phyloP scores from a whole-genome alignment of 768 basidiomycete genomes.

The Leccinum aurantiacum region DNA sequence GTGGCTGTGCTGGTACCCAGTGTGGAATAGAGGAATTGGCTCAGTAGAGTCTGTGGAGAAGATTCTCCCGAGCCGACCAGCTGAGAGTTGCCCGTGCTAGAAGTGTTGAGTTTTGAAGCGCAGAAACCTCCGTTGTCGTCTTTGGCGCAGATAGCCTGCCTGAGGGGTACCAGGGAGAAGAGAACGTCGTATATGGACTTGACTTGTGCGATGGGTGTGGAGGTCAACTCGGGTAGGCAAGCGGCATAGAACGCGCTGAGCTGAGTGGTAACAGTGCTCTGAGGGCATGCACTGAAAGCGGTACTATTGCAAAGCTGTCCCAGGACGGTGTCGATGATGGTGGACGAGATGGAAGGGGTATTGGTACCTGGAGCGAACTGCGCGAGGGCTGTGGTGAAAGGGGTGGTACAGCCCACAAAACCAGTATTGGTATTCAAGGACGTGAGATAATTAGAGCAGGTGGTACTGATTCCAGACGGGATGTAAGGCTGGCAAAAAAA shows the following conservation, averaged over 20 bases:
- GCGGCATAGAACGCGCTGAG: slow-evolving; percentile 68
- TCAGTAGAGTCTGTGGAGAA: slow-evolving; percentile 13
- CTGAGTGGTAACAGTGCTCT: slow-evolving; percentile 54
- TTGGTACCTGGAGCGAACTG: slow-evolving; percentile 49
- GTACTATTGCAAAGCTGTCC: slow-evolving; percentile 51
- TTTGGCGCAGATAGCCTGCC: slow-evolving; percentile 71
- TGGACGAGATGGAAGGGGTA: slow-evolving; percentile 39
- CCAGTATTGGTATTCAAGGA: slow-evolving; percentile 59
- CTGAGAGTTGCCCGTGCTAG: slow-evolving; percentile 18
- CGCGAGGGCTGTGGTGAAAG: slow-evolving; percentile 60
- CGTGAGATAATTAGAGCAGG: slow-evolving; percentile 59
- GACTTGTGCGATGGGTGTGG: slow-evolving; percentile 47
- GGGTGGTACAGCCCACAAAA: slow-evolving; percentile 59
- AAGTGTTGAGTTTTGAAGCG: slow-evolving; percentile 43
- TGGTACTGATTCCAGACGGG: slow-evolving; percentile 59
- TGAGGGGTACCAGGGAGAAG: slow-evolving; percentile 68
- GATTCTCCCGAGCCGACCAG: slow-evolving; percentile 12
- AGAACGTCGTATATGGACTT: slow-evolving; percentile 74
- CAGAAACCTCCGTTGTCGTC: slow-evolving; percentile 73
- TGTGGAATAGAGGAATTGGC: slow-evolving; percentile 27
- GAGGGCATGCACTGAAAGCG: slow-evolving; percentile 51
- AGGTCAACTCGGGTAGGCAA: slow-evolving; percentile 72
- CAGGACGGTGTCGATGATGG: slow-evolving; percentile 53
- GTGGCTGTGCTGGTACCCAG: slow-evolving; percentile 19
- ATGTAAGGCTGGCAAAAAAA: slow-evolving; percentile 48